Evolutionary conservation across 1,284 basidiomycete species (phyloP).

Genomic region (Apiotrichum akiyoshidainum): DNA sequence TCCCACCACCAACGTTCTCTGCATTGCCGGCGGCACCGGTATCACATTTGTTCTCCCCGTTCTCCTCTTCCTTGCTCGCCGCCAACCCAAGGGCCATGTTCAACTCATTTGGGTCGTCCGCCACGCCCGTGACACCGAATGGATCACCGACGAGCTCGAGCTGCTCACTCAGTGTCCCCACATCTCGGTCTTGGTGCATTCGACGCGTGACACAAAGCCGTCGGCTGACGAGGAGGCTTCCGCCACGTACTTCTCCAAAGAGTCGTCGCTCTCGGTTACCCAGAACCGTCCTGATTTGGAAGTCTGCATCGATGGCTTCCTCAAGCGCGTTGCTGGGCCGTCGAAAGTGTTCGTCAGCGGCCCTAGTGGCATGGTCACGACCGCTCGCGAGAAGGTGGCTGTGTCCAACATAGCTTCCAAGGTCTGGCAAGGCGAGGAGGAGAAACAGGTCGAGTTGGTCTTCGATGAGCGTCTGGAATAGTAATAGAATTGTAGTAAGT

Average conservation of each 20-base stretch:
- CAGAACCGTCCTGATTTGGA: constrained; percentile 5
- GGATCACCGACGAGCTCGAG: constrained; percentile 31
- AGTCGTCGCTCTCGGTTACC: background rate
- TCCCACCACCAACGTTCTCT: constrained; percentile 37
- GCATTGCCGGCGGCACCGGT: constrained; percentile 36
- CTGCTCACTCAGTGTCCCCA: constrained; percentile 11
- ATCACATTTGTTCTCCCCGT: constrained; percentile 37
- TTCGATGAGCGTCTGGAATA: constrained; percentile 32
- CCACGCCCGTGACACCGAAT: constrained; percentile 23
- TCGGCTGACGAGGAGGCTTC: background rate
- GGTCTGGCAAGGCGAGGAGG: constrained; percentile 25
- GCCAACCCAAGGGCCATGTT: constrained; percentile 12
- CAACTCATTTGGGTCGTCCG: constrained; percentile 33
- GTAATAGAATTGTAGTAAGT: background rate
- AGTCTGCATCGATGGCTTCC: constrained; percentile 1
- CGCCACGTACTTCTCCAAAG: background rate
- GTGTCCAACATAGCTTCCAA: constrained; percentile 15
- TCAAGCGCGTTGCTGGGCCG: constrained; percentile 3
- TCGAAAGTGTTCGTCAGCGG: constrained; percentile 30
- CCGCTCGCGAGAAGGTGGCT: constrained; percentile 27
- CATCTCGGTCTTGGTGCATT: constrained; percentile 22
- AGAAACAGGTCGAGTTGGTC: constrained; percentile 27
- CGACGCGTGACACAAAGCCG: constrained; percentile 17
- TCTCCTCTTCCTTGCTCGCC: constrained; percentile 23
- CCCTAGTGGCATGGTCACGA: constrained; percentile 27